These are phyloP conservation scores for Citeromyces siamensis DNA, from an alignment of 1,139 yeast genomes.

Conservation along the genomic window DNA sequence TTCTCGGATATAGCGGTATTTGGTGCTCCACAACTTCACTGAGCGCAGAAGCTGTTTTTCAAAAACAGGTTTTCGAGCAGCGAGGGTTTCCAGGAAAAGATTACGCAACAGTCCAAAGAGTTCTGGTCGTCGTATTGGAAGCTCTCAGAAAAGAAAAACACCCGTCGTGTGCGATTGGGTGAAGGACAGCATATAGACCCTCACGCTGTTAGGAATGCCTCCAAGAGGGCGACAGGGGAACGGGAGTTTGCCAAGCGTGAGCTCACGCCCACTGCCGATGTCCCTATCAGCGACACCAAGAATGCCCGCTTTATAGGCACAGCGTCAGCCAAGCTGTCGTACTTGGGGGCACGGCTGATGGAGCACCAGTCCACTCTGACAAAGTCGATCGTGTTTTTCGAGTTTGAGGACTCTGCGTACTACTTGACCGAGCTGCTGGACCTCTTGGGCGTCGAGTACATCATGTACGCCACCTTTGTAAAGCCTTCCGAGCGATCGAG, in stretches of 20 bases:
- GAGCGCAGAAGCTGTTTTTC: constrained; percentile 39
- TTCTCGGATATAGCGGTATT: constrained; percentile 24
- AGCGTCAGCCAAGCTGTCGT: constrained; percentile 49
- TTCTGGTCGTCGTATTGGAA: constrained; percentile 47
- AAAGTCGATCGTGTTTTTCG: constrained; percentile 56
- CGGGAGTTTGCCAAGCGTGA: constrained; percentile 9
- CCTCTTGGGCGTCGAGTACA: constrained; percentile 43
- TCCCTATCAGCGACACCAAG: neutral
- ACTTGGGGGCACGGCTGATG: constrained; percentile 37
- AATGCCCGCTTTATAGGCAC: constrained; percentile 25
- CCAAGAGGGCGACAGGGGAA: constrained; percentile 15
- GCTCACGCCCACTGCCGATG: neutral
- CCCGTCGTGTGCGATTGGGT: constrained; percentile 15
- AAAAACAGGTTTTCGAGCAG: constrained; percentile 33
- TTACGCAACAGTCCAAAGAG: constrained; percentile 21
- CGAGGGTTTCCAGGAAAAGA: constrained; percentile 17
- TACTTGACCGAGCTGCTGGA: constrained; percentile 55
- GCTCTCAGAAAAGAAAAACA: constrained; percentile 23
- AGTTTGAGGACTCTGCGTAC: constrained; percentile 60
- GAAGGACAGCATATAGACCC: constrained; percentile 16
- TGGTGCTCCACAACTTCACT: constrained; percentile 49
- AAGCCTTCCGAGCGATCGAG: constrained; percentile 35
- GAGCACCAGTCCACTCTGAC: constrained; percentile 32
- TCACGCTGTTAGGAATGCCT: constrained; percentile 11
- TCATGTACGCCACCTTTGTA: constrained; percentile 52